Percentiles rank a stretch among this genome's conserved stretches.
These are phyloP conservation scores for Multifurca ochricompacta DNA, from an alignment of 768 basidiomycete species.

Conservation along the genomic window DNA sequence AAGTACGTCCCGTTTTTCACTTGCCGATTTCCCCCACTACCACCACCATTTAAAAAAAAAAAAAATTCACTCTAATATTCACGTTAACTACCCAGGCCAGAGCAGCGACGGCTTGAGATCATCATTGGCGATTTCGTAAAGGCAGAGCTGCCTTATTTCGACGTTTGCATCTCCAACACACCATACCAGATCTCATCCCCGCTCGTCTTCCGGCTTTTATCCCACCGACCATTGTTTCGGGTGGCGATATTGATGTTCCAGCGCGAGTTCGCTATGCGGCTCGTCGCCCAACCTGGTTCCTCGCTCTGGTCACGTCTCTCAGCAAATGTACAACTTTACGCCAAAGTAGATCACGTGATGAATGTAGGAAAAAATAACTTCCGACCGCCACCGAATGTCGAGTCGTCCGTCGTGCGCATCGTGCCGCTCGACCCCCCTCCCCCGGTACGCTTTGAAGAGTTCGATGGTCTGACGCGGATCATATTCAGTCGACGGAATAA, in stretches of 20 bases:
- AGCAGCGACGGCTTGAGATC: conserved; percentile 90
- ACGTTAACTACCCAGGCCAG: conserved; percentile 50
- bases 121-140: conserved; percentile 98
- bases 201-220: conserved; percentile 92
- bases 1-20: conserved; percentile 54
- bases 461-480: conserved; percentile 90
- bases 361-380: conserved; percentile 97
- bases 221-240: conserved; percentile 90
- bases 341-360: conserved; percentile 94
- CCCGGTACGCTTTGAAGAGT: conserved; percentile 93
- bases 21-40: neutral
- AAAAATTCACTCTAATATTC: too few relatives aligned
- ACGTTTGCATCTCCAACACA: conserved; percentile 98
- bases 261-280: conserved; percentile 91
- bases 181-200: conserved; percentile 99
- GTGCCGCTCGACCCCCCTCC: conserved; percentile 93
- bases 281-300: conserved; percentile 79
- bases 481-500: conserved; percentile 89
- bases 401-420: conserved; percentile 85
- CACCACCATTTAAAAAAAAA: too few relatives aligned
- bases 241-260: conserved; percentile 99
- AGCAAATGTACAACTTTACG: conserved; percentile 95
- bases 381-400: conserved; percentile 90
- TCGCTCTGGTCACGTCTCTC: conserved; percentile 89
- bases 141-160: conserved; percentile 95